Base-by-base conservation (phyloP, 2,329 filamentous ascomycete genomes). In the Botryosphaeria dothidea region DNA sequence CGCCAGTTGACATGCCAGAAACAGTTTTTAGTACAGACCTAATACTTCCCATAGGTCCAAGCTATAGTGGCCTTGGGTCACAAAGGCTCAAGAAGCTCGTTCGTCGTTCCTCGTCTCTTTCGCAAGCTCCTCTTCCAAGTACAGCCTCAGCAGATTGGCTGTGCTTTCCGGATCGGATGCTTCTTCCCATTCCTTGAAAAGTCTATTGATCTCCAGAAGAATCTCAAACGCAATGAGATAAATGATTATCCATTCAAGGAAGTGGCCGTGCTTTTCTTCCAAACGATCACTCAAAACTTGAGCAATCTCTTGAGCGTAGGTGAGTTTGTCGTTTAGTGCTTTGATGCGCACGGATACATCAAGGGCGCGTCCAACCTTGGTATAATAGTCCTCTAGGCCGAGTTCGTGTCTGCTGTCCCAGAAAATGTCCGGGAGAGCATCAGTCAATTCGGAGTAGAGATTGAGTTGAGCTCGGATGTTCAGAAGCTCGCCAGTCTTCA, bases 201-300 rank as follows among this genome's bases (percentile, higher is more conserved):
- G 83, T 65, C 90, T 83, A 67, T 91, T 82, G 67, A 97, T 82
- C 78, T 96, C 94, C 75, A 98, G 95, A 11, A 89, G 83, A 15
- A 98, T 93, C 79, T 99, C 95, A 36, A 98, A 90, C 1, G 92
- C 88, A 74, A 99, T 99, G 63, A 99, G 85, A 2, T 92, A 83
- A 71, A 99, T 98, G 75, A 99, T 98, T 71, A 96, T 96, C 90
- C 92, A 94, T 80, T 98, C 95, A 11, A 99, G 83, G 64, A 92
- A 85, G 31, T 93, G 87, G 17, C 92, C 91, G 74, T 98, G 93
- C 75, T 92, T 92, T 82, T 98, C 93, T 74, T 91, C 96, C 64
- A 96, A 84, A 74, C 93, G 89, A 77, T 97, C 92, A 65, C 95
- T 85, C 67, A 98, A 80, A 17, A 98, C 93, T 61, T 85, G 92